Percentiles rank a stretch among this genome's conserved stretches.
phyloP scores from a whole-genome alignment of 2,329 filamentous ascomycete genomes.

The Colletotrichum gloeosporioides region DNA sequence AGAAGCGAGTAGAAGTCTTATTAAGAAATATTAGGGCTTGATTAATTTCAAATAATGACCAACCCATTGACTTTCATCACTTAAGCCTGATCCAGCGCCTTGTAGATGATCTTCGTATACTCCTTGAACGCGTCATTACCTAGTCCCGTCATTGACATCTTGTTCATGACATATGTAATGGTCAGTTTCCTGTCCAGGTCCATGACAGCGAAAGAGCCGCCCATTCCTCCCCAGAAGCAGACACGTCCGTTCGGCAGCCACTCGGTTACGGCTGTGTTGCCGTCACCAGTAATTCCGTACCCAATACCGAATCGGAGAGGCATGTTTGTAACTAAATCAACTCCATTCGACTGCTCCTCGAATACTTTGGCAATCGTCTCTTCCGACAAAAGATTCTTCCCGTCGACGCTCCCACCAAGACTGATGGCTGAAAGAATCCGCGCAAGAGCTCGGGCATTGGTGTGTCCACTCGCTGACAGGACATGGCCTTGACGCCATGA shows the following conservation, averaged over 20 bases:
- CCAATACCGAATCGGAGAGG: slow-evolving; percentile 47
- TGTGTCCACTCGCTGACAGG: slow-evolving; percentile 47
- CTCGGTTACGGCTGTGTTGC: slow-evolving; percentile 24
- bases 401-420: slow-evolving; percentile 24
- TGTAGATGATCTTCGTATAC: background rate
- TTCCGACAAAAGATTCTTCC: slow-evolving; percentile 37
- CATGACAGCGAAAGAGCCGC: slow-evolving; percentile 47
- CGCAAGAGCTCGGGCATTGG: slow-evolving; percentile 47
- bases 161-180: slow-evolving; percentile 51
- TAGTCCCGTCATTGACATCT: slow-evolving; percentile 32
- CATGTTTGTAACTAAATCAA: slow-evolving; percentile 41
- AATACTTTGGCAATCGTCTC: slow-evolving; percentile 48
- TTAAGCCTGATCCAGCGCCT: background rate
- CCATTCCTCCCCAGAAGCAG: slow-evolving; percentile 50
- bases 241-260: slow-evolving; percentile 36
- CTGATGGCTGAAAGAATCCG: slow-evolving; percentile 40
- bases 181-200: slow-evolving; percentile 46
- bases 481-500: slow-evolving; percentile 43
- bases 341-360: slow-evolving; percentile 45
- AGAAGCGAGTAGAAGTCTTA: no score
- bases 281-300: slow-evolving; percentile 36
- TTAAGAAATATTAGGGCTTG: no score
- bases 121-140: background rate
- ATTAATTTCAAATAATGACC: no score
- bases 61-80: no score